A percentile compares a stretch with the other conserved stretches of the same genome.
Evolutionary conservation across 176 grass and related monocot species (phyloP).

Genomic region (Oryza longistaminata): DNA sequence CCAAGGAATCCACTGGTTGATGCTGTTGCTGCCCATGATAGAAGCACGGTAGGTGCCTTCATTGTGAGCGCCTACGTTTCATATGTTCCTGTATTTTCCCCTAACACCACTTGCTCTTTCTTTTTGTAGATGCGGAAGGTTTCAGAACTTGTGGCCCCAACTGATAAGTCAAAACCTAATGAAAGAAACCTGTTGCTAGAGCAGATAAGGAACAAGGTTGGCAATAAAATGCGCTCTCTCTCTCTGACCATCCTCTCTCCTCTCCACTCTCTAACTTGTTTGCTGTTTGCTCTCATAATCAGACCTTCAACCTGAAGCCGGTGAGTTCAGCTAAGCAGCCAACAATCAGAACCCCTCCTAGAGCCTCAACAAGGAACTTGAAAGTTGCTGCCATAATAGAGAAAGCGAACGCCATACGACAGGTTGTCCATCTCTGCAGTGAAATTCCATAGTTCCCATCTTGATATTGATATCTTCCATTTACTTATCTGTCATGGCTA

Average conservation of each 20-base stretch:
- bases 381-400: constrained; percentile 97
- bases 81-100: constrained; percentile 27
- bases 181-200: constrained; percentile 90
- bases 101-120: constrained; percentile 24
- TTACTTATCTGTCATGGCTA: constrained; percentile 19
- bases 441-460: constrained; percentile 4
- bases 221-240: constrained; percentile 10
- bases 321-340: constrained; percentile 38
- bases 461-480: not conserved
- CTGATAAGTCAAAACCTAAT: constrained; percentile 43
- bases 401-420: constrained; percentile 92
- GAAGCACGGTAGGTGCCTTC: constrained; percentile 74
- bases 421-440: constrained; percentile 46
- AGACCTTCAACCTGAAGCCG: constrained; percentile 91
- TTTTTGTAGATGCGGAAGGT: constrained; percentile 84
- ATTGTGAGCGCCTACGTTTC: not conserved
- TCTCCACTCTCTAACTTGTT: constrained; percentile 19
- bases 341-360: constrained; percentile 59
- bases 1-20: constrained; percentile 93
- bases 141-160: constrained; percentile 58
- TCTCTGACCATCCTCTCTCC: not conserved
- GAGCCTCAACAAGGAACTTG: constrained; percentile 59
- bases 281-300: constrained; percentile 29
- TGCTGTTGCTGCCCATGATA: constrained; percentile 92
- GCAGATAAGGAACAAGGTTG: constrained; percentile 95